A percentile compares a stretch with the other conserved stretches of the same genome.
phyloP scores from a whole-genome alignment of 2,329 filamentous ascomycete species.

The Aspergillus awamori region DNA sequence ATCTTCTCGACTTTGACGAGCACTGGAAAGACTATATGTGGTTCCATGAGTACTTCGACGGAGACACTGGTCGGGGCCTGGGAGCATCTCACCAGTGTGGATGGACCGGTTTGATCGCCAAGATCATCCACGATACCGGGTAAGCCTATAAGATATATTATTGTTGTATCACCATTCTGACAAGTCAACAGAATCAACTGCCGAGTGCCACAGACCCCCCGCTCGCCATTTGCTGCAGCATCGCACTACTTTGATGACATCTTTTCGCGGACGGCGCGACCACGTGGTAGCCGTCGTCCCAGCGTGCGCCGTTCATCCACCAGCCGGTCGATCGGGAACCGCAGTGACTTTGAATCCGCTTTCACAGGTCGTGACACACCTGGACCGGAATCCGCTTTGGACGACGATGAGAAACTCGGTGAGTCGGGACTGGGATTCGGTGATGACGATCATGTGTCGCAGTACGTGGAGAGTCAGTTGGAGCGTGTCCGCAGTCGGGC shows the following conservation, averaged over 20 bases:
- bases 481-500: constrained; percentile 67
- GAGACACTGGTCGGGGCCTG: constrained; percentile 83
- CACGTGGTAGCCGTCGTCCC: constrained; percentile 49
- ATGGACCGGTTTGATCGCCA: constrained; percentile 93
- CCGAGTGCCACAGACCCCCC: constrained; percentile 88
- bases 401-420: constrained; percentile 31
- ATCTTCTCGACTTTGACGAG: constrained; percentile 85
- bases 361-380: constrained; percentile 34
- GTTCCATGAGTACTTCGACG: constrained; percentile 98
- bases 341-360: constrained; percentile 72
- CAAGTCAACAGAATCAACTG: constrained; percentile 69
- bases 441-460: constrained; percentile 70
- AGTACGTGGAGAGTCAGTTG: constrained; percentile 81
- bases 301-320: constrained; percentile 77
- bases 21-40: constrained; percentile 92
- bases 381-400: constrained; percentile 35
- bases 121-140: constrained; percentile 98
- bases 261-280: constrained; percentile 61
- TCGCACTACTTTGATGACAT: constrained; percentile 95
- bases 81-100: constrained; percentile 94
- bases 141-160: constrained; percentile 50
- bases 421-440: constrained; percentile 53
- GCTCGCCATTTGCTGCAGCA: constrained; percentile 80
- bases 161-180: constrained; percentile 42
- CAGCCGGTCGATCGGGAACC: constrained; percentile 77